Conservation (phyloP, 2,329 filamentous ascomycete genomes). For the Rugonectria rugulosa region DNA sequence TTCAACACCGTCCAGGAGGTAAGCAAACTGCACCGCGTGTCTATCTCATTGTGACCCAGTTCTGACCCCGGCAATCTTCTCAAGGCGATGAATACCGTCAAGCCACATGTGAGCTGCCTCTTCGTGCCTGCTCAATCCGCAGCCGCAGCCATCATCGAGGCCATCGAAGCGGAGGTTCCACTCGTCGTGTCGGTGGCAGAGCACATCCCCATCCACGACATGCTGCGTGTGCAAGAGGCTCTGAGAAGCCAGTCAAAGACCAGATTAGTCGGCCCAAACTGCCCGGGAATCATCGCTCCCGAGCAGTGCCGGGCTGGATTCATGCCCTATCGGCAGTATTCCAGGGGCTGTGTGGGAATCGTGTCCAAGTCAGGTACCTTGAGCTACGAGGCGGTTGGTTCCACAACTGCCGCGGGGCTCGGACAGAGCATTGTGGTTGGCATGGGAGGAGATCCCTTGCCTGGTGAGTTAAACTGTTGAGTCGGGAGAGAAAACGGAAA, state of each 20-base stretch:
- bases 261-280: constrained; percentile 80
- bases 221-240: constrained; percentile 74
- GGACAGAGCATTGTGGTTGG: constrained; percentile 81
- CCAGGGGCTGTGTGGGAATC: constrained; percentile 73
- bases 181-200: constrained; percentile 82
- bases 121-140: constrained; percentile 75
- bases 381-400: constrained; percentile 81
- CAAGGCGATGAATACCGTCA: constrained; percentile 44
- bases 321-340: constrained; percentile 51
- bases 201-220: constrained; percentile 80
- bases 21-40: neutral
- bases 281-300: constrained; percentile 80
- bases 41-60: neutral
- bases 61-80: neutral
- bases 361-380: constrained; percentile 83
- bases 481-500: too few species aligned
- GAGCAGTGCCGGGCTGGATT: constrained; percentile 64
- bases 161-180: constrained; percentile 79
- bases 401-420: constrained; percentile 75
- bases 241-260: constrained; percentile 75
- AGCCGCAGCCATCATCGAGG: constrained; percentile 73
- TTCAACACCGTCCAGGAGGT: constrained; percentile 46
- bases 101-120: constrained; percentile 74
- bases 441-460: constrained; percentile 78
- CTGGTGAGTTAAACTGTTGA: constrained; percentile 51